phyloP scores from a whole-genome alignment of 108 stramenopile species.

The Nannochloropsis gaditana region DNA sequence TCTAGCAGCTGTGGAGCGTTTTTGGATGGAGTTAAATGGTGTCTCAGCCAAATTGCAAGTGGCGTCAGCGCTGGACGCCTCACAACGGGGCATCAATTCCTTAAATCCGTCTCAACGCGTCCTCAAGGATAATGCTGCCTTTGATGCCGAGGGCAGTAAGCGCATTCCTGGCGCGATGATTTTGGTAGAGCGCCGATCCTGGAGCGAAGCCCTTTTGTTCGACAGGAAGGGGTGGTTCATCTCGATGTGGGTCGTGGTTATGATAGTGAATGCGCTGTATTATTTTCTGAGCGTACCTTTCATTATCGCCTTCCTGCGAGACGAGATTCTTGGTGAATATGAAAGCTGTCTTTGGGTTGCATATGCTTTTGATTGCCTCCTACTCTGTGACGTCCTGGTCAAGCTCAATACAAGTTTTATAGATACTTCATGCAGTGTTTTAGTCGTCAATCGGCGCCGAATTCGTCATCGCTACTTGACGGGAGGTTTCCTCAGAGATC shows the following conservation, averaged over 20 bases:
- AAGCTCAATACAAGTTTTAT: neutral
- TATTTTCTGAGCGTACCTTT: neutral
- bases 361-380: neutral
- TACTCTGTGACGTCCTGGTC: neutral
- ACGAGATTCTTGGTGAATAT: constrained; percentile 2
- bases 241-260: neutral
- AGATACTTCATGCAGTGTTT: neutral
- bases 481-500: neutral
- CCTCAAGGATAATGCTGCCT: neutral
- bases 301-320: neutral
- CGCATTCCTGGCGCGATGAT: neutral
- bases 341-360: neutral
- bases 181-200: neutral
- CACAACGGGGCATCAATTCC: neutral
- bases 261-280: neutral
- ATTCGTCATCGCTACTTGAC: constrained; percentile 7
- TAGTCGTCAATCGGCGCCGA: neutral
- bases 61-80: neutral
- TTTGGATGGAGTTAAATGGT: neutral
- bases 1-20: neutral
- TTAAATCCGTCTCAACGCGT: neutral
- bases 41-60: neutral
- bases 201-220: neutral
- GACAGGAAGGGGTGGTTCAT: constrained; percentile 6
- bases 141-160: neutral